These are phyloP conservation scores for Micractinium conductrix DNA, from an alignment of 139 green algal genomes.

Conservation along the genomic window DNA sequence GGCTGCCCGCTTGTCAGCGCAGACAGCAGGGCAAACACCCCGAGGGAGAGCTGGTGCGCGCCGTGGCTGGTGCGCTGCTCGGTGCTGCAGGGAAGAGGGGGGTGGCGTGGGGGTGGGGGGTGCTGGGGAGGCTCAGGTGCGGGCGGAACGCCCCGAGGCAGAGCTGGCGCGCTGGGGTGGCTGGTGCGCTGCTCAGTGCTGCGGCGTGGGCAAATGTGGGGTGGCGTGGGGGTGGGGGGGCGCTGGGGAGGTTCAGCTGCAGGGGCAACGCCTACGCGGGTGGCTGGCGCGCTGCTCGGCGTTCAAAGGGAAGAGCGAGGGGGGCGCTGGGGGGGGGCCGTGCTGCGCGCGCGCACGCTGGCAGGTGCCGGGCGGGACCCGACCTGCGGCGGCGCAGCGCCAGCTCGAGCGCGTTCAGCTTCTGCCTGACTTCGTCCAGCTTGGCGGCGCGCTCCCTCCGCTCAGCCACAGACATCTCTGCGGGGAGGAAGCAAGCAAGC, in stretches of 20 bases:
- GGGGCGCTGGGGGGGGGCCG: too few species aligned
- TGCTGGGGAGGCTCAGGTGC: not conserved
- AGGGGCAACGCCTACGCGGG: too few species aligned
- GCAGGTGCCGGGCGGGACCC: too few species aligned
- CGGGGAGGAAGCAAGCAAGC: not conserved
- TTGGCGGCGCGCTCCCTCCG: constrained; percentile 1
- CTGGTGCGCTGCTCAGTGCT: not conserved
- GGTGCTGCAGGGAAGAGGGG: not conserved
- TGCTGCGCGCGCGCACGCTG: too few species aligned
- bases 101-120: too few species aligned
- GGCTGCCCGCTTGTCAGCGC: constrained; percentile 43
- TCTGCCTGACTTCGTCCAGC: constrained; percentile 35
- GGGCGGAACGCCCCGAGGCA: not conserved
- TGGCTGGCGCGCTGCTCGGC: too few species aligned
- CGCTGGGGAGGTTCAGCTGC: too few species aligned
- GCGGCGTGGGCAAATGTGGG: too few species aligned
- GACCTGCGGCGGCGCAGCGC: constrained; percentile 37
- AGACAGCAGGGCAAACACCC: not conserved
- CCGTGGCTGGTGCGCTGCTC: constrained; percentile 2
- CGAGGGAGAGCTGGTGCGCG: constrained; percentile 2
- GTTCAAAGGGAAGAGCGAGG: too few species aligned
- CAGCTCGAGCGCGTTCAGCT: constrained; percentile 38
- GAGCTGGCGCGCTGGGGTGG: not conserved
- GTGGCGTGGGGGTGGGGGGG: too few species aligned
- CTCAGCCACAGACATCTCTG: constrained; percentile 42